Conservation (phyloP, 805 yeast species). For the Candida montana region DNA sequence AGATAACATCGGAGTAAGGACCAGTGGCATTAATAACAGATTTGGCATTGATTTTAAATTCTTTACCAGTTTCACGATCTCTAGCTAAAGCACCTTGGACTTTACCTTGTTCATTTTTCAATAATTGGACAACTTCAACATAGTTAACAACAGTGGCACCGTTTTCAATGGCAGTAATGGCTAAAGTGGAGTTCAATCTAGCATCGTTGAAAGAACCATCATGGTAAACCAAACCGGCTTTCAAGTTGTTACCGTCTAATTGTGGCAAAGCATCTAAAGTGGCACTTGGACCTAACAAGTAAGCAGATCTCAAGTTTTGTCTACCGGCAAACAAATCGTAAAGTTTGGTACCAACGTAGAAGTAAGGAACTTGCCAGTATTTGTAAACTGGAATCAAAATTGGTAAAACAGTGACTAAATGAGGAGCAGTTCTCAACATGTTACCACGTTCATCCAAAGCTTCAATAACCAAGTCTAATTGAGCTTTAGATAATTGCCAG, state of each 20-base stretch:
- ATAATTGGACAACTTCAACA: conserved; percentile 69
- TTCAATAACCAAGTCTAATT: conserved; percentile 81
- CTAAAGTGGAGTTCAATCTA: conserved; percentile 81
- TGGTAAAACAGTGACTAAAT: conserved; percentile 78
- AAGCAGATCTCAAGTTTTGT: conserved; percentile 77
- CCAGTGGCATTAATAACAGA: conserved; percentile 91
- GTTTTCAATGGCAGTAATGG: conserved; percentile 74
- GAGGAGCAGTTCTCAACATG: conserved; percentile 88
- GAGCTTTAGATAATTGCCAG: conserved; percentile 86
- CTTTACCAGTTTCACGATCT: conserved; percentile 66
- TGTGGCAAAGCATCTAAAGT: conserved; percentile 79
- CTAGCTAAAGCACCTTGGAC: conserved; percentile 71
- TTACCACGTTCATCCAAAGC: conserved; percentile 84
- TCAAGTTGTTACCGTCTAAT: conserved; percentile 71
- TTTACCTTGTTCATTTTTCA: conserved; percentile 55
- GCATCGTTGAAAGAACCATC: conserved; percentile 94
- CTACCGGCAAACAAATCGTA: conserved; percentile 91
- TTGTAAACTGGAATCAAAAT: conserved; percentile 94
- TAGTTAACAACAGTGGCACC: conserved; percentile 92
- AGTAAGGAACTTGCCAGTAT: conserved; percentile 95
- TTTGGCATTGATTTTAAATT: conserved; percentile 58
- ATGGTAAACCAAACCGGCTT: conserved; percentile 89
- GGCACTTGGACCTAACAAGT: conserved; percentile 58
- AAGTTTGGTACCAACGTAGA: conserved; percentile 84
- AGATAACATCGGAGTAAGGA: conserved; percentile 78